phyloP scores from a whole-genome alignment of 129 eudicot species.

The Chrysanthemum makinoi region DNA sequence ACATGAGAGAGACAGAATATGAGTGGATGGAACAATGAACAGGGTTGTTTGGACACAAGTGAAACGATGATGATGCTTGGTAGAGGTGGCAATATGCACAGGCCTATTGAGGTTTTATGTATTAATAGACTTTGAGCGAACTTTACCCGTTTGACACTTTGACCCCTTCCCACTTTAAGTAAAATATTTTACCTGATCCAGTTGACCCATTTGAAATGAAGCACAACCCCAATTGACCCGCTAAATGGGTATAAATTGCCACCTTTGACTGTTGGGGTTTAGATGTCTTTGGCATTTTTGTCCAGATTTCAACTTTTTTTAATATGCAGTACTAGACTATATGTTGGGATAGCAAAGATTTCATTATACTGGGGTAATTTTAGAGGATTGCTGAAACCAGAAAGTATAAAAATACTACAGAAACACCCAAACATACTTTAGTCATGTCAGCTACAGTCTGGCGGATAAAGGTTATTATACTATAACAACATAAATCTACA shows the following conservation, averaged over 20 bases:
- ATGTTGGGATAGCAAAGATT: not conserved
- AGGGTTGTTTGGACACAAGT: not conserved
- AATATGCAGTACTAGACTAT: not conserved
- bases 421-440: not conserved
- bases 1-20: too few relatives aligned
- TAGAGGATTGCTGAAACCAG: not conserved
- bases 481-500: not conserved
- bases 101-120: too few relatives aligned
- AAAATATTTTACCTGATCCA: too few relatives aligned
- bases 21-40: too few relatives aligned
- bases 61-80: not conserved
- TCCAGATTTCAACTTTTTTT: constrained; percentile 5
- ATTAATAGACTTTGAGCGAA: too few relatives aligned
- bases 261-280: not conserved
- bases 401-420: constrained; percentile 11
- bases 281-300: constrained; percentile 4
- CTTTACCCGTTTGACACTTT: too few relatives aligned
- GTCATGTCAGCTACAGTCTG: constrained; percentile 14
- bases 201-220: too few relatives aligned
- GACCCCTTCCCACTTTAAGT: too few relatives aligned
- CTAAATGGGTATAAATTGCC: too few relatives aligned
- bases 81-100: too few relatives aligned
- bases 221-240: too few relatives aligned
- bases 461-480: constrained; percentile 5
- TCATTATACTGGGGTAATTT: constrained; percentile 9